Evolutionary conservation across 805 yeast species (phyloP), one percentile per base, ranked within the genome.

Genomic region (Debaryomyces maramus): DNA sequence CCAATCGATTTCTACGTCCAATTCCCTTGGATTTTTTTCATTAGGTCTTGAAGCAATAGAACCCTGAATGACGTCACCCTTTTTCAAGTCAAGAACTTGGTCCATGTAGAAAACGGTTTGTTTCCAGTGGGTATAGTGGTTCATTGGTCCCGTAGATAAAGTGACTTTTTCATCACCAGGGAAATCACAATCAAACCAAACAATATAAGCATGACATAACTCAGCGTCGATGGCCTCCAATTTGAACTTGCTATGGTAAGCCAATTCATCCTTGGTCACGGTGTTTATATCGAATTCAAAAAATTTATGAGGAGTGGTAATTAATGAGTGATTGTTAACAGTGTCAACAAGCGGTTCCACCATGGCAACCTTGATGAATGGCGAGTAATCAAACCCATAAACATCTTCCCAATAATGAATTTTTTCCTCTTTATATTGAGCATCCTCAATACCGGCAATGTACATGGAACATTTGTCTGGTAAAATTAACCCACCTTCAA

Each of bases 61-160:
- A 33, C 98, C 93, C 43, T 75, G 75, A 49, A 95, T 72, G 29
- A 61, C 56, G 55, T 93, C 99, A 42, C 91, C 96, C 51, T 73
- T 71, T 57, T 83, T 82, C 46, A 85, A 67, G 55, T 81, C 86
- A 48, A 91, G 65, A 20, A 87, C 95, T 54, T 88, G 86, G 52
- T 77, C 81, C 56, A 91, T 74, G 65, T 93, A 95, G 67, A 95
- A 89, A 1, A 93, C 95, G 14, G 97, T 86, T 70, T 93, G 99
- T 65, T 93, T 95, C 99, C 99, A 93, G 70, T 93, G 99, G 11
- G 99, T 93, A 73, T 90, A 89, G 52, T 81, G 80, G 34, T 89
- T 83, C 67, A 85, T 89, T 24, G 99, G 97, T 17, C 98, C 98
- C 10, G 99, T 95, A 15, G 93, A 83, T 60, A 93, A 90, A 22